Base-by-base conservation (phyloP, 805 yeast genomes). In the Ogataea neopini region DNA sequence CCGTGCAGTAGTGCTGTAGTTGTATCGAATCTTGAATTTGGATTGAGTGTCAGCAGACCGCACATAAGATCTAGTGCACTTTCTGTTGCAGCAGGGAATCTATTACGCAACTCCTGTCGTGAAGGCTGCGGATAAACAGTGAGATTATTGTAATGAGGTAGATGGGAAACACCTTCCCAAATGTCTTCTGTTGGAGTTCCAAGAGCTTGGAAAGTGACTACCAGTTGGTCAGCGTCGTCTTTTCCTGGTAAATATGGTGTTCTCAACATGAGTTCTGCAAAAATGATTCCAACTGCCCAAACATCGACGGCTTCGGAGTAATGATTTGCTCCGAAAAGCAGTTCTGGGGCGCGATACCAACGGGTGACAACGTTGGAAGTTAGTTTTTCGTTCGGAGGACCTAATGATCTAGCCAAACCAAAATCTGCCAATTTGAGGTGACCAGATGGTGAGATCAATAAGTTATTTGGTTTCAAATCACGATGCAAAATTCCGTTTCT, bases 281-380 rank as follows among this genome's bases (percentile, higher is more conserved):
- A 94, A 2, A 94, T 92, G 30, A 90, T 81, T 1, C 99, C 99
- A 4, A 91, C 87, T 0, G 98, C 92, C 99, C 99, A 94, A 10
- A 90, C 72, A 68, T 94, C 99, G 3, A 94, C 79, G 0, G 95
- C 95, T 1, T 84, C 84, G 0, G 96, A 85, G 60, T 94, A 94
- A 64, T 89, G 94, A 40, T 84, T 77, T 0, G 97, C 86, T 1
- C 97, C 97, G 51, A 92, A 80, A 19, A 94, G 70, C 40, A 94
- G 71, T 60, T 94, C 99, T 0, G 99, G 99, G 0, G 98, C 96
- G 46, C 98, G 73, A 67, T 94, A 94, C 99, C 99, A 94, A 50
- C 98, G 71, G 2, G 99, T 94, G 1, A 94, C 99, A 3, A 94
- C 99, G 53, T 91, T 92, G 1, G 96, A 87, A 0, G 98, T 88